Base-by-base conservation (phyloP, 805 yeast genomes). In the Yarrowia sp. region DNA sequence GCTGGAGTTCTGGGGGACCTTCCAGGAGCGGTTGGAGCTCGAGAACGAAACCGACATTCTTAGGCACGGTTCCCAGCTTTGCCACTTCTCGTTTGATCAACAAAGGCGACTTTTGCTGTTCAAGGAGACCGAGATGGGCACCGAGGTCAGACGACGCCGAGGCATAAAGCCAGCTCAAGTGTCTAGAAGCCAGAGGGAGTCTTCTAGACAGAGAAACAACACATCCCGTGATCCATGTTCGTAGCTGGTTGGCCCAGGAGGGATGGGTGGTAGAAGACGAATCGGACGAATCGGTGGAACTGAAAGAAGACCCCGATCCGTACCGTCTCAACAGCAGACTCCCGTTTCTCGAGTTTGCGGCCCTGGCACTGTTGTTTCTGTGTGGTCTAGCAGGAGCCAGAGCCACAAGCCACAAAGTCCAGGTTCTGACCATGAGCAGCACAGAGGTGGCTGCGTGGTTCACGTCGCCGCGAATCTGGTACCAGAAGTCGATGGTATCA, bases 81-180 rank as follows among this genome's bases (percentile, higher is more conserved):
- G 52, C 22, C 8, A 59, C 52, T 19, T 59, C 65, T 16, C 65
- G 26, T 45, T 59, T 59, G 42, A 59, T 59, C 35, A 59, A 12
- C 36, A 59, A 35, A 7, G 65, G 65, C 16, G 65, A 43, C 35
- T 59, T 59, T 35, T 45, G 65, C 11, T 45, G 52, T 11, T 59
- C 65, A 1, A 59, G 42, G 5, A 59, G 52, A n/a, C 65, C 65
- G 10, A 59, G 52, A 45, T 45, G 65, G 11, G 46, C 65, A 2
- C 65, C 65, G 9, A 45, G 42, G 12, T 59, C 52, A 3, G 65
- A 59, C 4, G 52, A 43, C 12, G 52, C 52, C 32, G 65, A 59
- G 10, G 50, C 65, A 15, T 43, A 59, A 35, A 43, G 65, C 65
- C 65, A 56, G 48, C 63, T 56, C n/a, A 56, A 26, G 19, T 56